These are phyloP conservation scores for Bolboschoenoplectus hybrid DNA, from an alignment of 202 grass and related monocot genomes.

Conservation along the genomic window DNA sequence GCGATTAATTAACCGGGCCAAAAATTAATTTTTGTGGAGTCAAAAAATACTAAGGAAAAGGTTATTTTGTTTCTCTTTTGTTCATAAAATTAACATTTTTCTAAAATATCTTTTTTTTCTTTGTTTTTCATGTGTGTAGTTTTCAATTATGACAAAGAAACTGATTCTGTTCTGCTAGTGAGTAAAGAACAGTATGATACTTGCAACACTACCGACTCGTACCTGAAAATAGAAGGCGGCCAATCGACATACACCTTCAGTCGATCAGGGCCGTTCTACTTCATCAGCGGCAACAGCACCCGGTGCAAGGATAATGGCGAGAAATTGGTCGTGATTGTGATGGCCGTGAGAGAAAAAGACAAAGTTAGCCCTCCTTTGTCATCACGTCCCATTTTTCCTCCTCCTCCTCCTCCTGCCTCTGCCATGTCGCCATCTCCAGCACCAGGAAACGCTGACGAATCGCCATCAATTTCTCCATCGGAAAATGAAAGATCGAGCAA, in stretches of 20 bases:
- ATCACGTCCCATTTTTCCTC: slow-evolving; percentile 13
- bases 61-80: neutral
- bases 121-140: slow-evolving; percentile 36
- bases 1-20: neutral
- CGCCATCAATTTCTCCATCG: slow-evolving; percentile 6
- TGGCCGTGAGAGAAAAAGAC: slow-evolving; percentile 41
- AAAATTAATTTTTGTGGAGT: neutral
- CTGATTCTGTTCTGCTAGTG: slow-evolving; percentile 64
- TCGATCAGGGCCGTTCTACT: slow-evolving; percentile 54
- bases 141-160: slow-evolving; percentile 56
- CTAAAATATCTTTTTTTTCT: neutral
- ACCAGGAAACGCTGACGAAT: neutral
- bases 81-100: neutral
- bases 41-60: neutral
- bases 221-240: slow-evolving; percentile 45
- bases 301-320: slow-evolving; percentile 53
- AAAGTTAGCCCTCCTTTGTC: neutral
- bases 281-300: slow-evolving; percentile 59
- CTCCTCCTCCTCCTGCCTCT: neutral
- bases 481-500: slow-evolving; percentile 21
- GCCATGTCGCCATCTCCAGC: neutral
- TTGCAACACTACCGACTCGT: slow-evolving; percentile 56
- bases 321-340: slow-evolving; percentile 63
- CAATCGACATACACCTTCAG: slow-evolving; percentile 46
- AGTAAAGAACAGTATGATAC: slow-evolving; percentile 48